Conservation (phyloP, 1,284 basidiomycete species). For the Pyrrhoderma noxium region DNA sequence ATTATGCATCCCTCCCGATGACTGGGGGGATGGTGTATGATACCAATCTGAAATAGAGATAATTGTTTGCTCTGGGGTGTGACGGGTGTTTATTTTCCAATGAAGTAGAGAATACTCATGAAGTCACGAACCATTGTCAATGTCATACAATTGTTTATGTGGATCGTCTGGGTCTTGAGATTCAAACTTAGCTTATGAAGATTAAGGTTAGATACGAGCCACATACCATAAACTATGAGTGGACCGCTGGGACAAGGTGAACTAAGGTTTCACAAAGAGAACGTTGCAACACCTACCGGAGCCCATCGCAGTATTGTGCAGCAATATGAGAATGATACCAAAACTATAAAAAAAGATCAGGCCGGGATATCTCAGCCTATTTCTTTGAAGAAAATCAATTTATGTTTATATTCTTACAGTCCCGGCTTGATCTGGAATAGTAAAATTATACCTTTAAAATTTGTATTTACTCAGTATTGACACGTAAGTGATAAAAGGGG, state of each 20-base stretch:
- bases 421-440: constrained; percentile 28
- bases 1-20: constrained; percentile 20
- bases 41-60: constrained; percentile 39
- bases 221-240: constrained; percentile 33
- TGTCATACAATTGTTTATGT: constrained; percentile 33
- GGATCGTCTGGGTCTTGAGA: constrained; percentile 35
- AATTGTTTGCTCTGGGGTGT: constrained; percentile 29
- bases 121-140: constrained; percentile 32
- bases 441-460: constrained; percentile 29
- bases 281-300: constrained; percentile 22
- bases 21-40: constrained; percentile 7
- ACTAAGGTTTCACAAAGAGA: constrained; percentile 8
- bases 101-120: neutral
- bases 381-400: constrained; percentile 24
- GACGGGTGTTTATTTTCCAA: neutral
- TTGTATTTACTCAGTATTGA: constrained; percentile 8
- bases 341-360: constrained; percentile 26
- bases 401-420: constrained; percentile 27
- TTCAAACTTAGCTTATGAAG: neutral
- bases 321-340: constrained; percentile 34
- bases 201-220: neutral
- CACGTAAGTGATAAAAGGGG: neutral
- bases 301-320: constrained; percentile 30
- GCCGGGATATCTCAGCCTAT: too few species aligned
- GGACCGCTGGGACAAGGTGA: constrained; percentile 31